Conservation (phyloP, 2,329 filamentous ascomycete species). For the Pseudopyricularia javanii region DNA sequence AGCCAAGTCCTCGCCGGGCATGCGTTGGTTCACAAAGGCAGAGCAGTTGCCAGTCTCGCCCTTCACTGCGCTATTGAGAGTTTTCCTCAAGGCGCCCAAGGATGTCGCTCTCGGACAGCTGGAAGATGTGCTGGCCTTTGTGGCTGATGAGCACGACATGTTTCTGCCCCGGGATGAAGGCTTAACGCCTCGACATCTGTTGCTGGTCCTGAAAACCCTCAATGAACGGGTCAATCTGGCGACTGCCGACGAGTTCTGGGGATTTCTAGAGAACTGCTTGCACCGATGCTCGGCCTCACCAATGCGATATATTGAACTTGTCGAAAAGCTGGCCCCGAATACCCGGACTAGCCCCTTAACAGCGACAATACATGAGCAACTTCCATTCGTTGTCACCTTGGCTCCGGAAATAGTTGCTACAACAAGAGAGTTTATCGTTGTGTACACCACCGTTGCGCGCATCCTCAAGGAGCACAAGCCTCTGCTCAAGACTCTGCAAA, state of each 20-base stretch:
- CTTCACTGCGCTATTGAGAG: constrained; percentile 57
- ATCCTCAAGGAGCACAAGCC: constrained; percentile 1
- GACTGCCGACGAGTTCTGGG: constrained; percentile 33
- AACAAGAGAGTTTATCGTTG: neutral
- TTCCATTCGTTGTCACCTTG: constrained; percentile 39
- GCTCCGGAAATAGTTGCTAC: constrained; percentile 19
- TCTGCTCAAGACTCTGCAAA: neutral
- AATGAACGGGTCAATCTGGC: neutral
- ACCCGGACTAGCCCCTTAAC: constrained; percentile 42
- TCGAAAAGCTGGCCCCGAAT: constrained; percentile 33
- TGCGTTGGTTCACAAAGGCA: constrained; percentile 80
- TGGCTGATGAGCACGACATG: constrained; percentile 56
- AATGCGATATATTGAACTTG: constrained; percentile 69
- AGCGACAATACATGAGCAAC: constrained; percentile 64
- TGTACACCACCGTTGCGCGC: constrained; percentile 1
- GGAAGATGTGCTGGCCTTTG: constrained; percentile 41
- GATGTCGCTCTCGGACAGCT: constrained; percentile 38
- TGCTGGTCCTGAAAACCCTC: neutral
- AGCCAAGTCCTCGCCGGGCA: constrained; percentile 66
- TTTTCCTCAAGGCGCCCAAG: constrained; percentile 36
- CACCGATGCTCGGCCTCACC: constrained; percentile 62
- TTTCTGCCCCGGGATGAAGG: neutral
- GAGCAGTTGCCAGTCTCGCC: constrained; percentile 54
- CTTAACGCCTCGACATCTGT: constrained; percentile 27
- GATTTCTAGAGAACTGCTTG: constrained; percentile 74